phyloP scores from a whole-genome alignment of 108 stramenopile genomes.

The Nitzschia palea region DNA sequence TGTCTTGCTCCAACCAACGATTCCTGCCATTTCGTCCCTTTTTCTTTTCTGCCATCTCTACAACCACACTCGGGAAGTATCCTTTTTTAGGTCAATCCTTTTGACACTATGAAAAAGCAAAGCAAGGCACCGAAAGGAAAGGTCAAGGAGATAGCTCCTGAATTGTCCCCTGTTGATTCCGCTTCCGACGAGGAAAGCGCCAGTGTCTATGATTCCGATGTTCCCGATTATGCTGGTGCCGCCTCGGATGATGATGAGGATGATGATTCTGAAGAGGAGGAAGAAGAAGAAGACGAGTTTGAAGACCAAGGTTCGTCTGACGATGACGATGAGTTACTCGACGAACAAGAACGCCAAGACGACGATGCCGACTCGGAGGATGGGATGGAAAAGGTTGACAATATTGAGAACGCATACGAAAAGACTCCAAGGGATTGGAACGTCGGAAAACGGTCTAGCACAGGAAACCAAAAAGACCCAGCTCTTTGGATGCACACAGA shows the following conservation, averaged over 20 bases:
- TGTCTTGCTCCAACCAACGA: no score
- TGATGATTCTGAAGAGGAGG: conserved; percentile 27
- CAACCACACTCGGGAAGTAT: no score
- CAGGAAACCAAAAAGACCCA: conserved; percentile 19
- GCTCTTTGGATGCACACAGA: conserved; percentile 88
- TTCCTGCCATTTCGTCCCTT: no score
- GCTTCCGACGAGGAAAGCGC: conserved; percentile 31
- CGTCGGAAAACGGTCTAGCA: conserved; percentile 31
- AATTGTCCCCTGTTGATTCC: conserved; percentile 28
- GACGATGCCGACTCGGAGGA: conserved; percentile 62
- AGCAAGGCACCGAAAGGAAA: background rate
- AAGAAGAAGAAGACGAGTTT: conserved; percentile 65
- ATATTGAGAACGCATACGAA: conserved; percentile 57
- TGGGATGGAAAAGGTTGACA: conserved; percentile 64
- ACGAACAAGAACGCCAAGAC: conserved; percentile 40
- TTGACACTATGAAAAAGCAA: conserved; percentile 1
- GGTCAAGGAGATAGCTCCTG: conserved; percentile 13
- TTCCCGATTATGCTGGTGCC: conserved; percentile 36
- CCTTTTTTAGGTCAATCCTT: no score
- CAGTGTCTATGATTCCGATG: conserved; percentile 52
- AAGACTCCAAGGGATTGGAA: conserved; percentile 54
- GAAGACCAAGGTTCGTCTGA: conserved; percentile 89
- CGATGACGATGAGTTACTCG: conserved; percentile 74
- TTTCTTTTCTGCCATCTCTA: no score
- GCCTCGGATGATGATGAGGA: conserved; percentile 41